Percentiles rank a stretch among this genome's conserved stretches.
Conservation (phyloP, 2,329 filamentous ascomycete species). For the Curvularia spicifera region DNA sequence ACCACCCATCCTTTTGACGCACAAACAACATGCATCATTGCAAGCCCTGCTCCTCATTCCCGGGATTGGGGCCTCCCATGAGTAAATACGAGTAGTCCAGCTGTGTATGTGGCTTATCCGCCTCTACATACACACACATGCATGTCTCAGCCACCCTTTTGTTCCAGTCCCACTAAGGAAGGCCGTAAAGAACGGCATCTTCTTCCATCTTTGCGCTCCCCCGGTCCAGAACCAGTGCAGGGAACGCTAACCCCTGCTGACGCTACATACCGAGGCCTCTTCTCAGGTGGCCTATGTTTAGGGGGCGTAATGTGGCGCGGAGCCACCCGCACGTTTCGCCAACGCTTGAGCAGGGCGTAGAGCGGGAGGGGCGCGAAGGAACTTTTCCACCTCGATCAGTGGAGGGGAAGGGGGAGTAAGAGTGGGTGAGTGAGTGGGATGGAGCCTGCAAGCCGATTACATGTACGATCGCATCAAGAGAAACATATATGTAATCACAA, state of each 20-base stretch:
- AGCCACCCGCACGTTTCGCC: constrained; percentile 10
- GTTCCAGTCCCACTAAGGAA: constrained; percentile 3
- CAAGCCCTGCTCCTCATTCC: neutral
- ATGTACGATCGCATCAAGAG: neutral
- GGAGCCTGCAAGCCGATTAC: neutral
- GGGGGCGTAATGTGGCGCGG: constrained; percentile 12
- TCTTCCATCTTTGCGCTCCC: constrained; percentile 2
- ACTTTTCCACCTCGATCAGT: neutral
- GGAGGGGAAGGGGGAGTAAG: neutral
- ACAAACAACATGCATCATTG: neutral
- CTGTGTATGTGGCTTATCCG: neutral
- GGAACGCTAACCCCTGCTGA: neutral
- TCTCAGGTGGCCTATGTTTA: constrained; percentile 10
- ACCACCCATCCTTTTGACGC: neutral
- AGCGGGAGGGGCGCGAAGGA: constrained; percentile 1
- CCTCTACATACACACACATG: constrained; percentile 9
- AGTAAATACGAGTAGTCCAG: neutral
- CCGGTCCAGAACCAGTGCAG: neutral
- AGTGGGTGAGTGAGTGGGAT: too few relatives aligned
- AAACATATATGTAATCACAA: neutral
- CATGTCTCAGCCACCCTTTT: constrained; percentile 8
- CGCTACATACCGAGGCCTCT: neutral
- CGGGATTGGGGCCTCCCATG: neutral
- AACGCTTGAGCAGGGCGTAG: constrained; percentile 7
- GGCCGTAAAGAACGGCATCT: neutral